A percentile compares a stretch with the other conserved stretches of the same genome.
Evolutionary conservation across 441 rosid species (phyloP).

Genomic region (Euphorbia corollata): DNA sequence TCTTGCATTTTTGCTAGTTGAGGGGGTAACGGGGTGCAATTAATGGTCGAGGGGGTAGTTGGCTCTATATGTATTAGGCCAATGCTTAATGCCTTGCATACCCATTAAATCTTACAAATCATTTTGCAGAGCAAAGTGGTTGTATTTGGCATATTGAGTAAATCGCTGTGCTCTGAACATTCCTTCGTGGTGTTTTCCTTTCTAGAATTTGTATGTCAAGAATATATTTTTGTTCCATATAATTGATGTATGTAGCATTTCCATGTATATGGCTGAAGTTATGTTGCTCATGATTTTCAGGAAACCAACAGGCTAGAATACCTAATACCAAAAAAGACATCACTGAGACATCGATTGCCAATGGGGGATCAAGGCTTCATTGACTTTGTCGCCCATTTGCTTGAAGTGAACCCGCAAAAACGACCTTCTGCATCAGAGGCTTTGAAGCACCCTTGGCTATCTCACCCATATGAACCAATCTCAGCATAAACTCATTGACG

Average conservation of each 20-base stretch:
- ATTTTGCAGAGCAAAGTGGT: no score
- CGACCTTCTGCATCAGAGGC: constrained; percentile 91
- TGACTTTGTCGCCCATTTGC: constrained; percentile 74
- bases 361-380: constrained; percentile 97
- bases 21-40: no score
- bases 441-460: constrained; percentile 86
- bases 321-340: constrained; percentile 79
- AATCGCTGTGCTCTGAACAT: no score
- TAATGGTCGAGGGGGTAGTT: no score
- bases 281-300: constrained; percentile 33
- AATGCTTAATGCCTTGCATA: no score
- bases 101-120: no score
- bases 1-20: no score
- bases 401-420: constrained; percentile 78
- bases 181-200: no score
- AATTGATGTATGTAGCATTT: background rate
- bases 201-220: background rate
- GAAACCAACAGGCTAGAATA: constrained; percentile 74
- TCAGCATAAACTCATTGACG: constrained; percentile 46
- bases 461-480: constrained; percentile 85
- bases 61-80: no score
- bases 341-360: constrained; percentile 73
- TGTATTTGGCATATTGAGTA: no score
- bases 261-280: background rate
- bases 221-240: background rate